phyloP scores from a whole-genome alignment of 2,329 filamentous ascomycete genomes.

The Cadophora gregata region DNA sequence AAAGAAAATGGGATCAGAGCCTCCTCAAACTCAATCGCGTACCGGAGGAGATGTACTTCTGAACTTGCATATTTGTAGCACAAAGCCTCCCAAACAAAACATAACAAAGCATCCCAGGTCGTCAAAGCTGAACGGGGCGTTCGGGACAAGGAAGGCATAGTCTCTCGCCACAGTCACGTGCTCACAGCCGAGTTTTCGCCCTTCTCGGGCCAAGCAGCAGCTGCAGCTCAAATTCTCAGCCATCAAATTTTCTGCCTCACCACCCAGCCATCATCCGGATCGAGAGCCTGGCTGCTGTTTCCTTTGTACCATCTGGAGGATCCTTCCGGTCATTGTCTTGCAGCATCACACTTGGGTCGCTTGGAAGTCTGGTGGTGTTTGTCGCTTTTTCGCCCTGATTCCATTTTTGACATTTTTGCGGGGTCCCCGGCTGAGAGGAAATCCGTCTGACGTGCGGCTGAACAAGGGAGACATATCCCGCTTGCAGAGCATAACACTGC shows the following conservation, averaged over 20 bases:
- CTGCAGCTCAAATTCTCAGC: neutral
- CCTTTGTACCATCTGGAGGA: slow-evolving; percentile 11
- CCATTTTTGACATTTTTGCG: slow-evolving; percentile 4
- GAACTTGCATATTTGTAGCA: neutral
- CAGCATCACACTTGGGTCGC: neutral
- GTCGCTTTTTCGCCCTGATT: neutral
- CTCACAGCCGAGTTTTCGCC: neutral
- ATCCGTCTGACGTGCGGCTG: neutral
- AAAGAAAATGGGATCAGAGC: neutral
- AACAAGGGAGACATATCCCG: neutral
- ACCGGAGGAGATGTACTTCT: neutral
- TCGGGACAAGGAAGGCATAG: neutral
- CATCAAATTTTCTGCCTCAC: neutral
- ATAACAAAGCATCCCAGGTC: neutral
- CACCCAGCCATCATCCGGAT: neutral
- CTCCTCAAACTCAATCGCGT: neutral
- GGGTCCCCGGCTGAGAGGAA: slow-evolving; percentile 10
- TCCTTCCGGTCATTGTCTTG: slow-evolving; percentile 5
- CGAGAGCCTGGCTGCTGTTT: neutral
- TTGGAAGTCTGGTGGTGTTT: neutral
- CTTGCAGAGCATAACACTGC: neutral
- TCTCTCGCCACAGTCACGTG: slow-evolving; percentile 4
- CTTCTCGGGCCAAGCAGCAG: neutral
- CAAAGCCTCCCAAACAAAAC: neutral
- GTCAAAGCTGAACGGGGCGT: neutral